These are phyloP conservation scores for Lentinus brumalis DNA, from an alignment of 768 basidiomycete genomes.

Conservation along the genomic window DNA sequence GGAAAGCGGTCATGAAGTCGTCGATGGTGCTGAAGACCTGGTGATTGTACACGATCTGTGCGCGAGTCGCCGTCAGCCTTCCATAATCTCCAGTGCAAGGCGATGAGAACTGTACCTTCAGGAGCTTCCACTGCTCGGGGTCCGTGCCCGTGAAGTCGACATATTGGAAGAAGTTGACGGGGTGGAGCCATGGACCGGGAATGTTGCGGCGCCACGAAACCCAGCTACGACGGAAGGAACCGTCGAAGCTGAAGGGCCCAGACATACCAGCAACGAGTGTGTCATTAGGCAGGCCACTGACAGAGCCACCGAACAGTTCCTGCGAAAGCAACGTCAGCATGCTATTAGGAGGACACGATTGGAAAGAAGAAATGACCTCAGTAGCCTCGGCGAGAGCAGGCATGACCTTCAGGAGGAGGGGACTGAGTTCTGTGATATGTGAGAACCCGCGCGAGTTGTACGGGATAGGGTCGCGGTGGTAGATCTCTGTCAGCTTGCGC, in stretches of 20 bases:
- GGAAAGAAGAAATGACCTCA: constrained; percentile 33
- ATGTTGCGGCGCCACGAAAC: constrained; percentile 50
- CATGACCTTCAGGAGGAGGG: constrained; percentile 36
- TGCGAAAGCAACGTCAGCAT: constrained; percentile 19
- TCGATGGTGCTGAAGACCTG: constrained; percentile 52
- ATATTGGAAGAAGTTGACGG: constrained; percentile 58
- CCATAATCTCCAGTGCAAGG: not conserved
- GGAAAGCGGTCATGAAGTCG: constrained; percentile 55
- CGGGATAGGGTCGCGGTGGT: constrained; percentile 54
- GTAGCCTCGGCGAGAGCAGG: constrained; percentile 43
- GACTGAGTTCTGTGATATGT: constrained; percentile 31
- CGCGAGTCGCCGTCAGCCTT: not conserved
- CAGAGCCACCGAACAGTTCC: constrained; percentile 53
- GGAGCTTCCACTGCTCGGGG: constrained; percentile 48
- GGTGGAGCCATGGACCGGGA: constrained; percentile 55
- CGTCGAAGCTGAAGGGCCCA: constrained; percentile 62
- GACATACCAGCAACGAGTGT: constrained; percentile 48
- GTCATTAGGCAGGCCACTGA: constrained; percentile 46
- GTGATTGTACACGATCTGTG: constrained; percentile 58
- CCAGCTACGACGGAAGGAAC: constrained; percentile 59
- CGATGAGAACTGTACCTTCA: constrained; percentile 41
- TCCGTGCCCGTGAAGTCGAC: constrained; percentile 59
- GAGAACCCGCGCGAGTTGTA: constrained; percentile 51
- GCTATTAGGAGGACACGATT: not conserved
- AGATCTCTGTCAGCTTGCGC: constrained; percentile 49